phyloP scores from a whole-genome alignment of 139 green algal species.

The Raphidocelis subcapitata region DNA sequence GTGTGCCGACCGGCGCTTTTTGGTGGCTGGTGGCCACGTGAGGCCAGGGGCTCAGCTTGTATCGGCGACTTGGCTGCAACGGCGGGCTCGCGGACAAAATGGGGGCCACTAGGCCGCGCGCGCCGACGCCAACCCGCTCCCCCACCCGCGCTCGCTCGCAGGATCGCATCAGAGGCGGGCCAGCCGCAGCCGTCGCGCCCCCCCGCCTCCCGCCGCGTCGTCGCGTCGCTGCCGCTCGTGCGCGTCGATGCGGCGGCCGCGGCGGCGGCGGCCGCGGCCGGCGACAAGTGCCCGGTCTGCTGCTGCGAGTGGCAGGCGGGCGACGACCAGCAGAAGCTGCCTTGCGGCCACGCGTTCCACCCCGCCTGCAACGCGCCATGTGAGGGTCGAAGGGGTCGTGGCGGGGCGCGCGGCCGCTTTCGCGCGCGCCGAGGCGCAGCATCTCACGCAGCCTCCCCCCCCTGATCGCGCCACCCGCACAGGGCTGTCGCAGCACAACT shows the following conservation, averaged over 20 bases:
- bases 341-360: conserved; percentile 77
- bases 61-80: too few relatives aligned
- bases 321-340: conserved; percentile 68
- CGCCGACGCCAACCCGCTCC: too few relatives aligned
- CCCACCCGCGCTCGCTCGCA: too few relatives aligned
- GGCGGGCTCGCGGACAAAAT: too few relatives aligned
- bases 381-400: too few relatives aligned
- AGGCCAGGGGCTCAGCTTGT: too few relatives aligned
- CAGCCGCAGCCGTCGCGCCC: conserved; percentile 21
- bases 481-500: conserved; percentile 68
- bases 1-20: too few relatives aligned
- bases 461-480: conserved; percentile 6
- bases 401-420: too few relatives aligned
- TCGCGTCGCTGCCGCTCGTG: conserved; percentile 34
- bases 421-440: too few relatives aligned
- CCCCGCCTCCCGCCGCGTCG: conserved; percentile 38
- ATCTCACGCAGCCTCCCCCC: not conserved
- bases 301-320: conserved; percentile 42
- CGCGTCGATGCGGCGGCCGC: conserved; percentile 21
- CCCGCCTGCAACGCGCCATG: conserved; percentile 72
- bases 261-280: conserved; percentile 28
- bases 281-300: conserved; percentile 36
- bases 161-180: not conserved
- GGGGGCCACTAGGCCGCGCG: too few relatives aligned
- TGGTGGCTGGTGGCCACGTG: too few relatives aligned